A percentile compares a stretch with the other conserved stretches of the same genome.
phyloP scores from a whole-genome alignment of 2,329 filamentous ascomycete genomes.

The Penicillium sp. region DNA sequence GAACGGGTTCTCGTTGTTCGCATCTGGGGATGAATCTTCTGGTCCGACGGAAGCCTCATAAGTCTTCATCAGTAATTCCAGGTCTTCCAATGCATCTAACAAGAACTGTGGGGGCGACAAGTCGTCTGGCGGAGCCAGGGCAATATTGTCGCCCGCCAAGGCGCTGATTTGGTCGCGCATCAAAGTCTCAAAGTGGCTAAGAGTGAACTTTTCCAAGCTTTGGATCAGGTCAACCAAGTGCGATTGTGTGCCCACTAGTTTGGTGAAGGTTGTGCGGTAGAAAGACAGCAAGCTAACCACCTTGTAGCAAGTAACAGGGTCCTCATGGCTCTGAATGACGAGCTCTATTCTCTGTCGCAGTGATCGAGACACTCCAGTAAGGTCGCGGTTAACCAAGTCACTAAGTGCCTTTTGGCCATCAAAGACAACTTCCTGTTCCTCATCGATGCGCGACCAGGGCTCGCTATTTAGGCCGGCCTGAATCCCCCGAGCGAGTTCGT shows the following conservation, averaged over 20 bases:
- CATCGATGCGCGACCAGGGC: slow-evolving; percentile 71
- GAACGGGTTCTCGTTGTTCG: slow-evolving; percentile 67
- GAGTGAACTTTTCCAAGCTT: slow-evolving; percentile 70
- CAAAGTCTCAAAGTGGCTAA: slow-evolving; percentile 77
- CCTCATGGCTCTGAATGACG: slow-evolving; percentile 88
- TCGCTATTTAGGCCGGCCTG: slow-evolving; percentile 78
- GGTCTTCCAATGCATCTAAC: slow-evolving; percentile 72
- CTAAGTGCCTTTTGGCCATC: slow-evolving; percentile 80
- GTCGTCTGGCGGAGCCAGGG: slow-evolving; percentile 68
- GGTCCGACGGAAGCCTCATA: slow-evolving; percentile 74
- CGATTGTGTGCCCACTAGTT: slow-evolving; percentile 69
- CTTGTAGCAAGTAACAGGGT: slow-evolving; percentile 83
- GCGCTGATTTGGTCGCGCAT: slow-evolving; percentile 71
- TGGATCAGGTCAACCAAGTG: slow-evolving; percentile 67
- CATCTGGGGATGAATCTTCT: slow-evolving; percentile 45
- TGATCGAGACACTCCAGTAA: slow-evolving; percentile 77
- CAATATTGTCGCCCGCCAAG: slow-evolving; percentile 69
- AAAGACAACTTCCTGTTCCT: slow-evolving; percentile 61
- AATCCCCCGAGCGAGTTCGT: slow-evolving; percentile 81
- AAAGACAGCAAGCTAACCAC: slow-evolving; percentile 86
- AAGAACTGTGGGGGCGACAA: slow-evolving; percentile 78
- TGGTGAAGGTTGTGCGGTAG: slow-evolving; percentile 81
- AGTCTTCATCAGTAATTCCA: slow-evolving; percentile 77
- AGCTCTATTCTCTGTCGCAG: slow-evolving; percentile 88
- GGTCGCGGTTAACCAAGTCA: slow-evolving; percentile 81